phyloP scores from a whole-genome alignment of 2,329 filamentous ascomycete species.

The Penicillium brevicompactum region DNA sequence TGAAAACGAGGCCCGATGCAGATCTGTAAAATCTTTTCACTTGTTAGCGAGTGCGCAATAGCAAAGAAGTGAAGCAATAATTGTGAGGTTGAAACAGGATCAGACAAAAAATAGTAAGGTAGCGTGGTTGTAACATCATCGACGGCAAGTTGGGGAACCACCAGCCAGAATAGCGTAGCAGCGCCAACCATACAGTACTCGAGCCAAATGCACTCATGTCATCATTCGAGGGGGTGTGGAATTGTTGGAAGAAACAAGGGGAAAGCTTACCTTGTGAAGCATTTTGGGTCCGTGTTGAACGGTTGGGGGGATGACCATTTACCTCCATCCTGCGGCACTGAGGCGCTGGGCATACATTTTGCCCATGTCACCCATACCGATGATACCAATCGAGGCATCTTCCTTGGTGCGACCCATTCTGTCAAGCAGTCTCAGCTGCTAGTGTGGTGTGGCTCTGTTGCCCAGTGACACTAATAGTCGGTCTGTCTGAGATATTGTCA shows the following conservation, averaged over 20 bases:
- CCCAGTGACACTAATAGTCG: not conserved
- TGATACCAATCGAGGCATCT: conserved; percentile 82
- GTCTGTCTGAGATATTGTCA: not conserved
- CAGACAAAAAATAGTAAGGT: conserved; percentile 91
- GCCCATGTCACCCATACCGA: conserved; percentile 99
- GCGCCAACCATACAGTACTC: conserved; percentile 75
- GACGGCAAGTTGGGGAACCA: conserved; percentile 66
- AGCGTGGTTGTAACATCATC: conserved; percentile 99
- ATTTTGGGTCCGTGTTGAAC: conserved; percentile 1
- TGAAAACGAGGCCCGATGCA: conserved; percentile 1
- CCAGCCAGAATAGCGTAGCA: conserved; percentile 76
- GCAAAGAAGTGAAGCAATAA: conserved; percentile 10
- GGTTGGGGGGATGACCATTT: conserved; percentile 44
- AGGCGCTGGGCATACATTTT: conserved; percentile 94
- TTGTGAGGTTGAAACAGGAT: conserved; percentile 41
- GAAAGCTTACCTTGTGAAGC: conserved; percentile 21
- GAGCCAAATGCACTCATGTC: conserved; percentile 99
- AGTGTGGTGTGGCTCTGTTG: not conserved
- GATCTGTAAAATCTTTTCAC: conserved; percentile 21
- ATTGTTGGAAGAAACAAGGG: conserved; percentile 1
- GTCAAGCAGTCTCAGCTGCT: conserved; percentile 6
- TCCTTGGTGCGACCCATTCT: conserved; percentile 54
- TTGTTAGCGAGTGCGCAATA: conserved; percentile 26
- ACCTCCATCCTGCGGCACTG: conserved; percentile 96
- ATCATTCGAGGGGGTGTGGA: conserved; percentile 65